Conservation (phyloP, 495 filamentous ascomycete genomes). For the Penicillium angulare region DNA sequence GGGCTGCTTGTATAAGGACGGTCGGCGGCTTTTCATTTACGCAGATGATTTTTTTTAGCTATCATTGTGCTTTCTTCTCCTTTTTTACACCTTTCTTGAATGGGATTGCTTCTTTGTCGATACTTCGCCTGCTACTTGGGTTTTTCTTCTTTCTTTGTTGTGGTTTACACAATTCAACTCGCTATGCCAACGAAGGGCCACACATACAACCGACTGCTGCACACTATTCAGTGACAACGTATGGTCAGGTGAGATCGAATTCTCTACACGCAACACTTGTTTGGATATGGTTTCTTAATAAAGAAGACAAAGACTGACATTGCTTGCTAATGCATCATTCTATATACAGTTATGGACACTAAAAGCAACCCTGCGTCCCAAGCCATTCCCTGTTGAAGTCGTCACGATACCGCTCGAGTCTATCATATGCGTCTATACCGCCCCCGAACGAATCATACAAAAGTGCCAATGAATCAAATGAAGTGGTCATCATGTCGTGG, state of each 20-base stretch:
- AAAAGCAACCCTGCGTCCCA: not conserved
- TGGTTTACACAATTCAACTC: not conserved
- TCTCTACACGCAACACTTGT: too few species aligned
- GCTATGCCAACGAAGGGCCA: too few species aligned
- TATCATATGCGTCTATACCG: slow-evolving; percentile 6
- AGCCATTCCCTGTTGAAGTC: slow-evolving; percentile 6
- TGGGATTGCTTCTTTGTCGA: not conserved
- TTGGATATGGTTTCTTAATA: too few species aligned
- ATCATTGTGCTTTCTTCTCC: not conserved
- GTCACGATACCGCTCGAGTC: slow-evolving; percentile 8
- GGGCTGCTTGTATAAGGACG: slow-evolving; percentile 2
- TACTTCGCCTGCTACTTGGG: too few species aligned
- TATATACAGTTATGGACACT: slow-evolving; percentile 9
- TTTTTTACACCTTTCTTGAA: not conserved
- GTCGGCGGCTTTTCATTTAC: slow-evolving; percentile 15
- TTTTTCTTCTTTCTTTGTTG: not conserved
- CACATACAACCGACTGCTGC: too few species aligned
- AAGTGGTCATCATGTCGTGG: not conserved
- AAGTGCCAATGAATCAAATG: not conserved
- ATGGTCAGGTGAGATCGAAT: too few species aligned
- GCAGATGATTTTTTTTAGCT: not conserved
- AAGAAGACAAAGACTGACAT: not conserved
- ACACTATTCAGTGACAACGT: too few species aligned
- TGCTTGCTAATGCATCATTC: slow-evolving; percentile 1
- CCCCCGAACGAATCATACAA: not conserved